phyloP scores from a whole-genome alignment of 257 asterid genomes.

The Solanum pimpinellifolium region DNA sequence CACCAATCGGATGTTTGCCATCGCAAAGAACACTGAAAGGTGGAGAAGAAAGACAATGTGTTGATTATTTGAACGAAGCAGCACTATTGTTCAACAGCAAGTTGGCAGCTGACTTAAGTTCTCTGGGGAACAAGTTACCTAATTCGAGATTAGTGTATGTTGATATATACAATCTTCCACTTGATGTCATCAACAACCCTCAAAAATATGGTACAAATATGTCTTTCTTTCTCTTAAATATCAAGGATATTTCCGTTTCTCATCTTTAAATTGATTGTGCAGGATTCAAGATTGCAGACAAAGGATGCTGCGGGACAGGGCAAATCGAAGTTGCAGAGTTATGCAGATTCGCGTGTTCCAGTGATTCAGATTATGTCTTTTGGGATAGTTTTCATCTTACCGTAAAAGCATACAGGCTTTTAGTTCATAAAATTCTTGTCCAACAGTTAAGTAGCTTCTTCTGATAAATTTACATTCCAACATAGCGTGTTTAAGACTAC shows the following conservation, averaged over 20 bases:
- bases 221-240: background rate
- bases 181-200: conserved; percentile 41
- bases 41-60: conserved; percentile 36
- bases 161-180: conserved; percentile 33
- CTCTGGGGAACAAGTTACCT: conserved; percentile 15
- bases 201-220: conserved; percentile 37
- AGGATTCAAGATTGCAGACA: background rate
- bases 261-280: background rate
- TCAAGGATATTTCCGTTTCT: background rate
- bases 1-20: conserved; percentile 71
- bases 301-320: conserved; percentile 8
- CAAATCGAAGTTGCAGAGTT: background rate
- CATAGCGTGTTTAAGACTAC: background rate
- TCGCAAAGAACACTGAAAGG: conserved; percentile 65
- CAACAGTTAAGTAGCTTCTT: background rate
- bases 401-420: background rate
- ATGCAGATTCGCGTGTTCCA: background rate
- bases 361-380: background rate
- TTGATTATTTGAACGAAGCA: conserved; percentile 23
- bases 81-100: conserved; percentile 33
- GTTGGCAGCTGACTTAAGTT: conserved; percentile 19
- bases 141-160: conserved; percentile 27
- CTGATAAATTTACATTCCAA: background rate
- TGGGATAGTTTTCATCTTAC: conserved; percentile 8
- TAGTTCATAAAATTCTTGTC: background rate